Evolutionary conservation across 345 rosid genomes (phyloP), one percentile per base, ranked within the genome.

Genomic region (Mangifera indica): DNA sequence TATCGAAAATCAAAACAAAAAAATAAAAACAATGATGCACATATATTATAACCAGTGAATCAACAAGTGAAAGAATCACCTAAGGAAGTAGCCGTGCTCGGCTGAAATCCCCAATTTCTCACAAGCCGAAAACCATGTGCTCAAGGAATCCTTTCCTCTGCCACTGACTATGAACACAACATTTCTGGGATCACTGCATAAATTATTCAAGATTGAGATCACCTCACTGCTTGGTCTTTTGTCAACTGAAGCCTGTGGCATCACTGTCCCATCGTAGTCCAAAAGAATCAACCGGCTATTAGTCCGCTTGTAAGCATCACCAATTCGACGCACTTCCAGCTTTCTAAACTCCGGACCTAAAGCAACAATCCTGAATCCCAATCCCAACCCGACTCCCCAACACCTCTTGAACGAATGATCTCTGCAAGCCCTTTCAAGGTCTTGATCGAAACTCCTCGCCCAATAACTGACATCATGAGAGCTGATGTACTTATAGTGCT

Each of bases 181-280:
- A 71, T 92, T 92, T 24, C 77, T 81, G 40, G 98, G 88, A 77
- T 92, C 98, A n/a, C 77, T 81, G 55, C 90, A 92, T 51, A 92
- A 67, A 40, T 81, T 62, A 72, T 87, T 87, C 81, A 92, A 76
- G 48, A 92, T 75, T 0, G 83, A 72, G 65, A 92, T 80, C 64
- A 92, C 90, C 54, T 81, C 73, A 11, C 52, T 8, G 62, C 87
- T 85, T 7, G 98, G 98, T 21, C 74, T 79, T 67, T 85, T 88
- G 71, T 87, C 86, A 34, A 86, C 82, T 37, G 83, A 78, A 46
- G 67, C 69, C 40, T 84, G 83, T 10, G 87, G 85, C 87, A 83
- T 79, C 85, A 90, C 81, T 0, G 97, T 92, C 12, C 98, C 98
- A 77, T 92, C 98, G 70, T 92, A 92, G 70, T 92, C 98, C 85